Conservation (phyloP, 2,329 filamentous ascomycete genomes). For the Cladosporium sp. region DNA sequence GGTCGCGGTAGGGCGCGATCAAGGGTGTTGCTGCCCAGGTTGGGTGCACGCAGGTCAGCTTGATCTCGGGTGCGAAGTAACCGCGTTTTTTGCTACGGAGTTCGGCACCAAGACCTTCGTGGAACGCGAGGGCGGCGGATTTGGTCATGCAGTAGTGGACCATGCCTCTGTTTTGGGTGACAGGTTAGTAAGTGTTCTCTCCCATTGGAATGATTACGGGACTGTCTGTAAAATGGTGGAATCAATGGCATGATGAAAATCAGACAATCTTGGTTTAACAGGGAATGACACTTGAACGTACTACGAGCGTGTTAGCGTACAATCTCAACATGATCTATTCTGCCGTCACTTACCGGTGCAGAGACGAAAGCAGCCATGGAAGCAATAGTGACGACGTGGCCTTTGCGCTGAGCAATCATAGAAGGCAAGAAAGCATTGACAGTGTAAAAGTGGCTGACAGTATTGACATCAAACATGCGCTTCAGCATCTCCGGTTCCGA, state of each 20-base stretch:
- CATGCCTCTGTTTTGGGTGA: conserved; percentile 1
- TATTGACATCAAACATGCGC: conserved; percentile 50
- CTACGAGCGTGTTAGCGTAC: not conserved
- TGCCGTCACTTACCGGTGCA: not conserved
- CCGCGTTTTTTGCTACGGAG: conserved; percentile 32
- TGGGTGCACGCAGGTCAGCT: conserved; percentile 40
- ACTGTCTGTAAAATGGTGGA: no score
- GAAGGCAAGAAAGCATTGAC: conserved; percentile 49
- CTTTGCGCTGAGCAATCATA: conserved; percentile 49
- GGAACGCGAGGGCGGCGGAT: conserved; percentile 48
- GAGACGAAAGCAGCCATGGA: conserved; percentile 47
- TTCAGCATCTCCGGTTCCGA: conserved; percentile 41
- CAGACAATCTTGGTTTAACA: not conserved
- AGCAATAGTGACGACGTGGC: conserved; percentile 54
- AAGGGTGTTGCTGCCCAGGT: conserved; percentile 39
- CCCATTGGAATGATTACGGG: no score
- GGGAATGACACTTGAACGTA: not conserved
- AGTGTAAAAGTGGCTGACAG: conserved; percentile 47
- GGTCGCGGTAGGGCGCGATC: conserved; percentile 29
- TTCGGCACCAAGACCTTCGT: conserved; percentile 44
- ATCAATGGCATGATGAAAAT: not conserved
- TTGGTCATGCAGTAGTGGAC: conserved; percentile 52
- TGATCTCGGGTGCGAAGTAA: conserved; percentile 40
- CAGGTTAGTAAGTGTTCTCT: conserved; percentile 32
- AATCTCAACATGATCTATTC: not conserved